Base-by-base conservation (phyloP, 78 protist species). In the Monocercomonoides exilis region DNA sequence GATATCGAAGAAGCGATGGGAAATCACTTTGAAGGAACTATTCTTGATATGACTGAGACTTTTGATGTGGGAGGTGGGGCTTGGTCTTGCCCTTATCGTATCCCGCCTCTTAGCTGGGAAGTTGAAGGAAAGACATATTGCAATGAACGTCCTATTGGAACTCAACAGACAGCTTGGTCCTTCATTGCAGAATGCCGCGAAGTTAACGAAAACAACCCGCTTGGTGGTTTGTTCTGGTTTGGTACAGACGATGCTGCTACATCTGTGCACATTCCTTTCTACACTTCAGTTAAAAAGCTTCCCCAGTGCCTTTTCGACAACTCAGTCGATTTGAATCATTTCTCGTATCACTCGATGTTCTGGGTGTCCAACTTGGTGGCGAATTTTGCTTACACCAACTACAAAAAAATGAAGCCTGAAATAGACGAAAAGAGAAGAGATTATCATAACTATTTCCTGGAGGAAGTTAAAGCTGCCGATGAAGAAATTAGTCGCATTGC, bases 21-120 rank as follows among this genome's bases (percentile, higher is more conserved):
- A 11, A 2, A 6, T 41, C 46, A 0, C 3, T 1, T 3, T 4
- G 77, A 41, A 2, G n/a, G n/a, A n/a, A n/a, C n/a, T n/a, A n/a
- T n/a, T n/a, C n/a, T n/a, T n/a, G 46, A n/a, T 6, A 81, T 4
- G 21, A 1, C 45, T 44, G 2, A 85, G 46, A 81, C 77, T 42
- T 34, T 45, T 33, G 89, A 85, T 77, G 88, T 44, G 11, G 91
- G 91, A 3, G 88, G 89, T 38, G 91, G 89, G n/a, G 88, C 87
- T 3, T 79, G 6, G 43, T 34, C 3, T 33, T 4, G 63, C 4
- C 85, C 88, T 41, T 89, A 89, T 84, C 77, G 91, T 32, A 29
- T 41, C 79, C 84, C 85, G 45, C 90, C 90, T 21, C 77, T 89
- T 44, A 43, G 1, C 35, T 89, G 70, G 77, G 2, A 77, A 46